Conservation (phyloP, 140 eudicot genomes). For the Stevia rebaudiana region DNA sequence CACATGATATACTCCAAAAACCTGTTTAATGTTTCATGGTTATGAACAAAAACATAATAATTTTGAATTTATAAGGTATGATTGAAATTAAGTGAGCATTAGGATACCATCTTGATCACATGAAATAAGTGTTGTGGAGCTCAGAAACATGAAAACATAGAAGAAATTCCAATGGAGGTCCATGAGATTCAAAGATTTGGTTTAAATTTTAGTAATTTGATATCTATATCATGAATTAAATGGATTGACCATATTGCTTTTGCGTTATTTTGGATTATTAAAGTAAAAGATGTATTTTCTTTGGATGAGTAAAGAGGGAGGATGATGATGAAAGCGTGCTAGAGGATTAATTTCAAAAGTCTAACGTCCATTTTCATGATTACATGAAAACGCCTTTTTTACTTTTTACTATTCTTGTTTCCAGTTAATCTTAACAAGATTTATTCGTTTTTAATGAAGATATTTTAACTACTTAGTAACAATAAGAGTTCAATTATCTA, state of each 20-base stretch:
- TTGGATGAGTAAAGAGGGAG: conserved; percentile 26
- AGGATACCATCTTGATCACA: conserved; percentile 60
- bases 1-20: conserved; percentile 84
- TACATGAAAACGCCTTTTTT: conserved; percentile 17
- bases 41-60: conserved; percentile 1
- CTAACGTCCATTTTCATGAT: conserved; percentile 24
- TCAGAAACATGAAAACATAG: conserved; percentile 24
- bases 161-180: conserved; percentile 33
- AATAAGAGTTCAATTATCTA: too few species aligned
- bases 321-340: conserved; percentile 33
- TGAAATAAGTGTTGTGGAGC: conserved; percentile 21
- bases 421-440: neutral
- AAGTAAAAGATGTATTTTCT: neutral
- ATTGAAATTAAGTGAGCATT: neutral
- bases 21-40: conserved; percentile 45
- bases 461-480: too few species aligned
- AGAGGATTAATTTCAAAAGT: conserved; percentile 17
- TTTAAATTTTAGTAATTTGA: neutral
- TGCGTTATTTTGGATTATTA: neutral
- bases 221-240: neutral
- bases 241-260: neutral
- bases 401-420: conserved; percentile 11
- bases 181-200: conserved; percentile 36
- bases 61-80: neutral
- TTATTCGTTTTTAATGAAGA: neutral